phyloP scores from a whole-genome alignment of 2,329 filamentous ascomycete genomes.

The Chrysosporium queenslandicum region DNA sequence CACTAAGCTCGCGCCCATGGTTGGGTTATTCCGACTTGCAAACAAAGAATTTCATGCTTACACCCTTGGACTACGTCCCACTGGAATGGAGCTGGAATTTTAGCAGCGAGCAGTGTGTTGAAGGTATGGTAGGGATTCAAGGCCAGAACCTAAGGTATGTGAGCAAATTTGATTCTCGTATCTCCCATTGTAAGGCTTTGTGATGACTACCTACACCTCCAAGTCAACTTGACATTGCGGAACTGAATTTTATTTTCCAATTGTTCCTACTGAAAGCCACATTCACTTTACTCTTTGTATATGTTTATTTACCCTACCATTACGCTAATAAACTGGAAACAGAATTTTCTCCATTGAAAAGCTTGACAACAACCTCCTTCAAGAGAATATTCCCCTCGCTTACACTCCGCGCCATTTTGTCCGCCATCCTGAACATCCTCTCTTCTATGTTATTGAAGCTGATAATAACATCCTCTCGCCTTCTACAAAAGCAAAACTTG shows the following conservation, averaged over 20 bases:
- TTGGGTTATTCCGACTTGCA: slow-evolving; percentile 84
- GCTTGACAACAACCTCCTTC: slow-evolving; percentile 71
- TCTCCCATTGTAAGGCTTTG: slow-evolving; percentile 20
- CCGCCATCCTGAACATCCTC: slow-evolving; percentile 73
- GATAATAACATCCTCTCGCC: slow-evolving; percentile 85
- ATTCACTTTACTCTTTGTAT: background rate
- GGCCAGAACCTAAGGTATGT: slow-evolving; percentile 74
- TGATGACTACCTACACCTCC: slow-evolving; percentile 52
- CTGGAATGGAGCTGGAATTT: slow-evolving; percentile 96
- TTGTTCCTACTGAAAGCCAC: slow-evolving; percentile 84
- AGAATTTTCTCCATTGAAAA: slow-evolving; percentile 88
- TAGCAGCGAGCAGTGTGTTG: slow-evolving; percentile 83
- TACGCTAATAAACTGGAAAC: too few species aligned
- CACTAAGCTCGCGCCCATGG: slow-evolving; percentile 89
- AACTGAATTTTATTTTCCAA: slow-evolving; percentile 52
- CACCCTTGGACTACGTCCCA: slow-evolving; percentile 76
- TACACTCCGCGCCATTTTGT: slow-evolving; percentile 86
- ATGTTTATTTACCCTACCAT: too few species aligned
- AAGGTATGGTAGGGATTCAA: slow-evolving; percentile 90
- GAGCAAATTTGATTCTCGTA: slow-evolving; percentile 10
- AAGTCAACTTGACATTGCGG: slow-evolving; percentile 36
- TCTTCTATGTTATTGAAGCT: slow-evolving; percentile 89
- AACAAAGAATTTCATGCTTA: slow-evolving; percentile 80
- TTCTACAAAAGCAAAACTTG: slow-evolving; percentile 62
- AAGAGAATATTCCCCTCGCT: slow-evolving; percentile 73